phyloP scores from a whole-genome alignment of 495 filamentous ascomycete species.

The Podospora pseudocomata region DNA sequence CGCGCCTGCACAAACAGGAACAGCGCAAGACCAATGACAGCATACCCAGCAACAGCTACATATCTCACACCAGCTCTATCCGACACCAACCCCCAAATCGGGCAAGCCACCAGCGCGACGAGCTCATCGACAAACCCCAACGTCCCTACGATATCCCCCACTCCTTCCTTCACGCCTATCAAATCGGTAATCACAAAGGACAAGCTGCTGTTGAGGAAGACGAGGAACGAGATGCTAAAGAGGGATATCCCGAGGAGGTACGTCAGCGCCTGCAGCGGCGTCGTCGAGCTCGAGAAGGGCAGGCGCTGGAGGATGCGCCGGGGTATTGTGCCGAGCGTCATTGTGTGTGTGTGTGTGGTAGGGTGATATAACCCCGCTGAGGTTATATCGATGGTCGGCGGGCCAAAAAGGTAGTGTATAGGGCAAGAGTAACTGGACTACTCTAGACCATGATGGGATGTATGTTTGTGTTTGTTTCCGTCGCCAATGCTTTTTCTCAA shows the following conservation, averaged over 20 bases:
- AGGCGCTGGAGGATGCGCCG: conserved; percentile 42
- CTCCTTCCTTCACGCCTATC: conserved; percentile 67
- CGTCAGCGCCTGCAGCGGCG: conserved; percentile 67
- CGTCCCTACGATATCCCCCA: conserved; percentile 89
- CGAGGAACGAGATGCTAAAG: conserved; percentile 94
- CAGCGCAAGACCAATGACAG: conserved; percentile 70
- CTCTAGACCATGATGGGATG: not conserved
- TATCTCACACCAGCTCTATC: conserved; percentile 83
- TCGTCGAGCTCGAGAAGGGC: conserved; percentile 57
- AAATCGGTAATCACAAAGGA: conserved; percentile 94
- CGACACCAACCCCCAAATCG: conserved; percentile 85
- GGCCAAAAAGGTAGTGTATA: not conserved
- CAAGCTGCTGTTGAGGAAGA: conserved; percentile 91
- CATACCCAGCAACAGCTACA: conserved; percentile 75
- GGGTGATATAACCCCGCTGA: not conserved
- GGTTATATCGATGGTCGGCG: not conserved
- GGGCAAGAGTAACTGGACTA: not conserved
- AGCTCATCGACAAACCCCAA: conserved; percentile 95
- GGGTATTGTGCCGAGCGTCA: conserved; percentile 22
- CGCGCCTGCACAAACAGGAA: conserved; percentile 78
- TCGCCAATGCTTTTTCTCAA: not conserved
- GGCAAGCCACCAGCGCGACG: conserved; percentile 85
- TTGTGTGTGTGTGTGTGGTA: conserved; percentile 1
- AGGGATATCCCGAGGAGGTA: conserved; percentile 89
- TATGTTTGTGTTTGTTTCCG: not conserved